phyloP scores from a whole-genome alignment of 2,329 filamentous ascomycete species.

The Pezicula radicicola region DNA sequence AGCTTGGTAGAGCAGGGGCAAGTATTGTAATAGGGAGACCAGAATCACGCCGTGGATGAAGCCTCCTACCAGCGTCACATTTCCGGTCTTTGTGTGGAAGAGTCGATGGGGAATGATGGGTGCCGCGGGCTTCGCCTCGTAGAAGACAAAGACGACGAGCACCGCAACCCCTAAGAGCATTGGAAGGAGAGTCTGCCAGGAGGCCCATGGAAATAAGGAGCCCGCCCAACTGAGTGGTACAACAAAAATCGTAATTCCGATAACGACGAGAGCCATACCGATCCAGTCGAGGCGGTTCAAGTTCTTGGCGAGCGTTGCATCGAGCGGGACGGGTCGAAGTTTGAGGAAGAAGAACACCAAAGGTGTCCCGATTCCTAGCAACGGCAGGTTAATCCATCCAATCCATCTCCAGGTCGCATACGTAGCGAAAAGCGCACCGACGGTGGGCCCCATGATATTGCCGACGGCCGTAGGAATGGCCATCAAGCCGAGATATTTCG shows the following conservation, averaged over 20 bases:
- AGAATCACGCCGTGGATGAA: constrained; percentile 49
- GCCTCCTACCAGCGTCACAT: constrained; percentile 45
- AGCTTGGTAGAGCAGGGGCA: constrained; percentile 38
- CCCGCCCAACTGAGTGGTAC: constrained; percentile 59
- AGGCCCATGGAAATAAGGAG: constrained; percentile 59
- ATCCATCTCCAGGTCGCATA: constrained; percentile 52
- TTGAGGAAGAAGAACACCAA: not conserved
- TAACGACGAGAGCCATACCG: constrained; percentile 57
- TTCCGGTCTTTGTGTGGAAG: constrained; percentile 38
- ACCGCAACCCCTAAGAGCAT: constrained; percentile 49
- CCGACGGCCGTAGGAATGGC: constrained; percentile 65
- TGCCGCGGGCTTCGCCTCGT: constrained; percentile 31
- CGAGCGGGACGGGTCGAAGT: not conserved
- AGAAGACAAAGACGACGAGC: constrained; percentile 33
- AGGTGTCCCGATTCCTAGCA: not conserved
- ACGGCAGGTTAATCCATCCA: constrained; percentile 13
- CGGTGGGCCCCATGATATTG: constrained; percentile 56
- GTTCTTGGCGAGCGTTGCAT: not conserved
- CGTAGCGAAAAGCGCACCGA: constrained; percentile 62
- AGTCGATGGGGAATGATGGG: constrained; percentile 32
- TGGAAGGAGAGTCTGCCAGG: constrained; percentile 57
- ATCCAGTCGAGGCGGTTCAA: constrained; percentile 49
- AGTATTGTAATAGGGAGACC: constrained; percentile 48
- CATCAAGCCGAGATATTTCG: constrained; percentile 57
- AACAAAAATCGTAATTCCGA: constrained; percentile 51